Evolutionary conservation across 108 stramenopile species (phyloP).

Genomic region (Skeletonema grethae): DNA sequence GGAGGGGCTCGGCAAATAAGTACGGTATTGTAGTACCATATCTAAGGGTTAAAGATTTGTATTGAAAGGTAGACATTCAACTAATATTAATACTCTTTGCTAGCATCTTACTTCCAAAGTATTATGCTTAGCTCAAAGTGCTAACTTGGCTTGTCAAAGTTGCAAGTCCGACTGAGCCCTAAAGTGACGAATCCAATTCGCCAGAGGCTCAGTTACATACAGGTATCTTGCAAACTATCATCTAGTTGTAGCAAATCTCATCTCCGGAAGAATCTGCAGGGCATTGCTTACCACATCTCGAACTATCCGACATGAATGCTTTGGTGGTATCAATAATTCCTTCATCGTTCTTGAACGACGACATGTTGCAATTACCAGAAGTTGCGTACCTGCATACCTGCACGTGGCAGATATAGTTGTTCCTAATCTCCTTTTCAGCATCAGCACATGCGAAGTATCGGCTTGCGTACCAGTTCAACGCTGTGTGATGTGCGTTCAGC

Average conservation of each 20-base stretch:
- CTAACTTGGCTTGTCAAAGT: background rate
- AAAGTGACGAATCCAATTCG: background rate
- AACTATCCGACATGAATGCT: background rate
- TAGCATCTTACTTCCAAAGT: background rate
- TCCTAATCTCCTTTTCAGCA: constrained; percentile 5
- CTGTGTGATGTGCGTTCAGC: constrained; percentile 24
- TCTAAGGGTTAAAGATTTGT: no score
- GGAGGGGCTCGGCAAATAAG: no score
- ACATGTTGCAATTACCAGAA: constrained; percentile 31
- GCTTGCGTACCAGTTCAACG: constrained; percentile 20
- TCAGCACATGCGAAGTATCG: constrained; percentile 29
- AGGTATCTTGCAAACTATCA: background rate
- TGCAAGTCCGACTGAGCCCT: background rate
- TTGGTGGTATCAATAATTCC: background rate
- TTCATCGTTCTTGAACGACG: background rate
- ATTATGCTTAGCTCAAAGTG: background rate
- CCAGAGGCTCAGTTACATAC: background rate
- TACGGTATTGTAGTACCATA: no score
- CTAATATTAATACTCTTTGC: background rate
- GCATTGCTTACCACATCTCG: background rate
- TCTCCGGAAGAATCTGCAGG: background rate
- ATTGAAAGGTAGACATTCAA: background rate
- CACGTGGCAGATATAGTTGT: constrained; percentile 14
- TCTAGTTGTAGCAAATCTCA: background rate
- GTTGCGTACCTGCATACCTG: constrained; percentile 26